Conservation (phyloP, 768 basidiomycete genomes). For the Rhizopogon salebrosus region DNA sequence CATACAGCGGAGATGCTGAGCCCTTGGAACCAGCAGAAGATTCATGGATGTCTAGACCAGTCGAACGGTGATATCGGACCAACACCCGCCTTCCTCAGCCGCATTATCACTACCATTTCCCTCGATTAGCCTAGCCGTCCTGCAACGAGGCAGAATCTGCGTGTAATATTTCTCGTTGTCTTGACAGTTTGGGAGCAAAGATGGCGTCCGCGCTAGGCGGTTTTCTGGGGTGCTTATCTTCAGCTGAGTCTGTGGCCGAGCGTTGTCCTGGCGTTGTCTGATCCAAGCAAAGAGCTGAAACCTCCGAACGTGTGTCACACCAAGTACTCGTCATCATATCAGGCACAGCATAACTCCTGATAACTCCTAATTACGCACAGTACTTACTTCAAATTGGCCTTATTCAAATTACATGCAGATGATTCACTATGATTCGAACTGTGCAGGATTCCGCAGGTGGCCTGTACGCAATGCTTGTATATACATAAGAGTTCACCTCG, state of each 20-base stretch:
- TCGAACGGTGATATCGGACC: neutral
- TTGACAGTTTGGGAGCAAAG: neutral
- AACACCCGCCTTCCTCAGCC: neutral
- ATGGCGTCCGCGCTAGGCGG: neutral
- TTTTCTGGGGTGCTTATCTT: neutral
- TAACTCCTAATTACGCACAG: too few species aligned
- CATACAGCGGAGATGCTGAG: too few species aligned
- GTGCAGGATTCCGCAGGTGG: slow-evolving; percentile 29
- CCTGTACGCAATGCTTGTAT: slow-evolving; percentile 42
- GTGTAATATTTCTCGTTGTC: neutral
- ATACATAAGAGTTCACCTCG: slow-evolving; percentile 31
- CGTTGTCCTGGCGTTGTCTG: neutral
- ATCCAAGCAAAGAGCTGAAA: too few species aligned
- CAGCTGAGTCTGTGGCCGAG: neutral
- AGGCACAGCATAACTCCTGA: too few species aligned
- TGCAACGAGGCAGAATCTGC: neutral
- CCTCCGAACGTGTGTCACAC: too few species aligned
- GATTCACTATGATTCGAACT: too few species aligned
- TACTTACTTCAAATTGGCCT: neutral
- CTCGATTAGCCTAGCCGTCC: neutral
- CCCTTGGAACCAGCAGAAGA: too few species aligned
- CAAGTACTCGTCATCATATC: too few species aligned
- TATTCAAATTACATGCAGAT: neutral
- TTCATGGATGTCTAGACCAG: neutral
- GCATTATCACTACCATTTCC: neutral